Conservation (phyloP, 2,329 filamentous ascomycete species). For the Claviceps cyperi region DNA sequence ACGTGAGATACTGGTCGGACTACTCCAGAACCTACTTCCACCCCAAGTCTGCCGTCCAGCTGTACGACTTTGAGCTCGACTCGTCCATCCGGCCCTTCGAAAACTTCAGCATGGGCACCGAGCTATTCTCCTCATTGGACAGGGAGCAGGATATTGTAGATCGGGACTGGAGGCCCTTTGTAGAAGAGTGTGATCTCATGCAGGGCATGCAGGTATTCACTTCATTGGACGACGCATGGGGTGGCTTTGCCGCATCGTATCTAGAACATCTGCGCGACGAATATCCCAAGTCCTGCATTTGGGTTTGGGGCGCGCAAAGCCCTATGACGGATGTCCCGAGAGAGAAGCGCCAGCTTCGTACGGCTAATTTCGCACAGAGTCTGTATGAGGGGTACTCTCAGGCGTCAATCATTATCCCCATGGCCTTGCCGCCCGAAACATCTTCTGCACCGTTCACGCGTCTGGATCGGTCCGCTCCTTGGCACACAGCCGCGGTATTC, state of each 20-base stretch:
- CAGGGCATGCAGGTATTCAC: slow-evolving; percentile 73
- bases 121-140: slow-evolving; percentile 59
- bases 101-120: slow-evolving; percentile 71
- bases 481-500: slow-evolving; percentile 69
- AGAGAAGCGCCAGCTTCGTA: slow-evolving; percentile 38
- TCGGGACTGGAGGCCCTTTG: slow-evolving; percentile 75
- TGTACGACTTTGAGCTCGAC: slow-evolving; percentile 76
- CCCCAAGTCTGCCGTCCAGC: slow-evolving; percentile 70
- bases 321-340: slow-evolving; percentile 35
- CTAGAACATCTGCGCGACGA: slow-evolving; percentile 74
- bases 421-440: slow-evolving; percentile 48
- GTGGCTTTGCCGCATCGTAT: slow-evolving; percentile 59
- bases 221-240: slow-evolving; percentile 65
- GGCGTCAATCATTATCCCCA: slow-evolving; percentile 64
- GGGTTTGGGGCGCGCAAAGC: slow-evolving; percentile 74
- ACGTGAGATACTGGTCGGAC: slow-evolving; percentile 93
- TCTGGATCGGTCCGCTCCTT: slow-evolving; percentile 50
- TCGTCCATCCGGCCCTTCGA: slow-evolving; percentile 75
- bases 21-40: slow-evolving; percentile 89
- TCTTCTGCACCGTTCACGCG: slow-evolving; percentile 41
- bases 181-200: slow-evolving; percentile 85
- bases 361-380: slow-evolving; percentile 61
- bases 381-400: slow-evolving; percentile 54
- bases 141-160: slow-evolving; percentile 78
- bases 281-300: slow-evolving; percentile 74